Percentiles rank a stretch among this genome's conserved stretches.
Evolutionary conservation across 345 rosid genomes (phyloP).

Genomic region (Hibiscus tridactylites): DNA sequence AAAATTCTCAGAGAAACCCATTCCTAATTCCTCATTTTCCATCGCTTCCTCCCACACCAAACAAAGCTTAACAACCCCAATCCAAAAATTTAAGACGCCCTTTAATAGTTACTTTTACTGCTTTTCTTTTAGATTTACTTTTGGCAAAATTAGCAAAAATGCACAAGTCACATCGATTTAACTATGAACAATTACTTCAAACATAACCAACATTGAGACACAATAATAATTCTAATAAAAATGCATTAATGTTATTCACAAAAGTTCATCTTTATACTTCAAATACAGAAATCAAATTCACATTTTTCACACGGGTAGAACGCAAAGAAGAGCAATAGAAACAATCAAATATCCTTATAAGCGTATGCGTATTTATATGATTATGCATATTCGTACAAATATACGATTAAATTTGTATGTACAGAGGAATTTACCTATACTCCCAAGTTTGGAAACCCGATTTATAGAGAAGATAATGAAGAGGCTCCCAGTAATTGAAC

Average conservation of each 20-base stretch:
- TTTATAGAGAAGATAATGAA: conserved; percentile 77
- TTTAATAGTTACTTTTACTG: neutral
- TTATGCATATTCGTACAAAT: neutral
- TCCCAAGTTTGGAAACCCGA: conserved; percentile 98
- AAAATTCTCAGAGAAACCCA: neutral
- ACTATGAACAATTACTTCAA: neutral
- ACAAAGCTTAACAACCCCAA: neutral
- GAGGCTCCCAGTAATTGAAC: conserved; percentile 98
- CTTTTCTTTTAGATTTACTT: neutral
- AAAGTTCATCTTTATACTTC: neutral
- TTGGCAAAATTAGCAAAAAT: neutral
- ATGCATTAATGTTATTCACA: neutral
- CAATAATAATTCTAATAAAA: neutral
- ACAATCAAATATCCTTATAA: neutral
- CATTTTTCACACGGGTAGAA: neutral
- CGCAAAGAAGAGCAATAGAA: neutral
- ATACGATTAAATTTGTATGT: neutral
- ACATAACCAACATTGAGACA: neutral
- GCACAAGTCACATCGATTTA: neutral
- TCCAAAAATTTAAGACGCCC: neutral
- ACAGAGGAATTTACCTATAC: conserved; percentile 49
- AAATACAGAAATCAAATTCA: neutral
- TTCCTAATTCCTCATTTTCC: neutral
- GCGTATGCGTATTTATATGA: too few species aligned
- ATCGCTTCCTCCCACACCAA: neutral